A percentile compares a stretch with the other conserved stretches of the same genome.
Conservation (phyloP, 2,329 filamentous ascomycete genomes). For the Septoria linicola region DNA sequence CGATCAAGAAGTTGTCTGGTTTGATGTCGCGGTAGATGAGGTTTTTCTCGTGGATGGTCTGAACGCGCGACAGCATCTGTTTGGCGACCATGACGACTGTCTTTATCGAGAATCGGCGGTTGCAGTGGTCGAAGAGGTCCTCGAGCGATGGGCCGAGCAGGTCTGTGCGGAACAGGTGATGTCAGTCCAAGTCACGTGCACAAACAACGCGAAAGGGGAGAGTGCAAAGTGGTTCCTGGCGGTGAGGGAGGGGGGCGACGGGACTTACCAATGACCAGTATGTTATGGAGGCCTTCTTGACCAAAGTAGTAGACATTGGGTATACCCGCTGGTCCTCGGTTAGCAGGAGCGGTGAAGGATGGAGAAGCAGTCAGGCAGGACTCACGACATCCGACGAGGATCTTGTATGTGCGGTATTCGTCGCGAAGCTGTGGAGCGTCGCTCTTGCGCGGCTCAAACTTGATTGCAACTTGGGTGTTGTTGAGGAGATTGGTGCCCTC, state of each 20-base stretch:
- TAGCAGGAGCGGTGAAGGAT: conserved; percentile 9
- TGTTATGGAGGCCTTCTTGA: conserved; percentile 97
- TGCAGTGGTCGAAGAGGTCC: conserved; percentile 96
- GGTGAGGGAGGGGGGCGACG: not conserved
- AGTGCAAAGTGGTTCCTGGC: not conserved
- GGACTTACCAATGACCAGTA: conserved; percentile 70
- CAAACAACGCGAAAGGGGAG: not conserved
- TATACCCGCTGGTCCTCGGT: conserved; percentile 70
- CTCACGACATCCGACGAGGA: conserved; percentile 97
- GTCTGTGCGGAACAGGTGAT: conserved; percentile 50
- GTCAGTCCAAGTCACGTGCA: conserved; percentile 18
- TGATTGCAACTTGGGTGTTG: conserved; percentile 99
- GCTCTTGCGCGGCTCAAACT: conserved; percentile 99
- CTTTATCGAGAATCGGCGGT: conserved; percentile 91
- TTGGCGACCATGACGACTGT: conserved; percentile 99
- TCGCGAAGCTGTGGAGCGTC: conserved; percentile 96
- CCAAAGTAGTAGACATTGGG: conserved; percentile 99
- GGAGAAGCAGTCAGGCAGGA: conserved; percentile 35
- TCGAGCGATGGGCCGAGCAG: conserved; percentile 91
- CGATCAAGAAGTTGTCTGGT: conserved; percentile 98
- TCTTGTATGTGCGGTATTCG: conserved; percentile 99
- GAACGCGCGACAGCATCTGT: conserved; percentile 95
- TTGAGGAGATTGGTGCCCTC: conserved; percentile 98
- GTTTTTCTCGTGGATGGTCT: conserved; percentile 97
- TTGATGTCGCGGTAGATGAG: conserved; percentile 99